Evolutionary conservation across 2,329 filamentous ascomycete species (phyloP), one percentile per base, ranked within the genome.

Genomic region (Clarireedia sp.): DNA sequence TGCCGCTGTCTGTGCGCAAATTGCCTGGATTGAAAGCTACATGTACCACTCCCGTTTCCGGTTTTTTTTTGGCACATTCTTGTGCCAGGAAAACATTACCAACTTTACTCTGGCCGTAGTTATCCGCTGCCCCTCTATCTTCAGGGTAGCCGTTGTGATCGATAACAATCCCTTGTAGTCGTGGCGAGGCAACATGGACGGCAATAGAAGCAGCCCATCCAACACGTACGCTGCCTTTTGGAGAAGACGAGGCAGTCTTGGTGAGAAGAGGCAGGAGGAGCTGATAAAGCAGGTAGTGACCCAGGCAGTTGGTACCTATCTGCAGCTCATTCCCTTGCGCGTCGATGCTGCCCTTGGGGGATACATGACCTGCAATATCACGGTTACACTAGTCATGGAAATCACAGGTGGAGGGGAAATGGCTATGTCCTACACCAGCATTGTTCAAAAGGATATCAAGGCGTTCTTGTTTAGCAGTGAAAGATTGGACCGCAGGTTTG

Each of bases 211-310:
- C 57, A 16, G 63, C 51, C 49, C 55, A 64, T 12, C 62, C 55
- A 1, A 63, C 57, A 17, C 60, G 58, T 6, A 66, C 59, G 14
- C 29, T 56, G 16, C 44, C 58, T 23, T 23, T 17, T 0, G 55
- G 33, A 10, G 54, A 48, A 6, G 40, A 41, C 47, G 52, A 46
- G 3, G 56, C 57, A 2, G 62, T 60, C 16, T 41, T 14, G 1
- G 33, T 26, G 10, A 64, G 54, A n/a, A 59, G 26, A 9, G 61
- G 59, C 14, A 62, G 57, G 0, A 73, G 65, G 2, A 72, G 62
- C 41, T 69, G 64, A 2, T 68, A 70, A 37, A 72, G 66, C 1
- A 73, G 62, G 51, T 67, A 73, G 19, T 66, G 68, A 0, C 67
- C 71, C 0, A 73, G 50, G 38, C 64, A 64, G 48, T 74, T 73